Evolutionary conservation across 2,329 filamentous ascomycete species (phyloP).

Genomic region (Verticillium dahliae): DNA sequence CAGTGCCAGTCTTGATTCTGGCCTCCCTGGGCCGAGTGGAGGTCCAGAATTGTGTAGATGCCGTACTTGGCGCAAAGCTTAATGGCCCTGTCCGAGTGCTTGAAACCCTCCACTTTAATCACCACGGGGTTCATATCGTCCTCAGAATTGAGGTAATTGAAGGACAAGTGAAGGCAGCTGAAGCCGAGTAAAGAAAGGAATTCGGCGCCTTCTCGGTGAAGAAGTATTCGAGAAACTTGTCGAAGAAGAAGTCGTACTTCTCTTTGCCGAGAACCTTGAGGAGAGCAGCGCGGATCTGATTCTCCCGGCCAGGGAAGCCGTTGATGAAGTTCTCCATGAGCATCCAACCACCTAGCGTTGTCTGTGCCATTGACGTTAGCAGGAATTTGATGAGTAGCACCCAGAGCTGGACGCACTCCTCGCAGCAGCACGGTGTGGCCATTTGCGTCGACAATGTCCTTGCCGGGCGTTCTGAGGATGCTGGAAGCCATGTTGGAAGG

Average conservation of each 20-base stretch:
- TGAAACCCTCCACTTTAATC: slow-evolving; percentile 40
- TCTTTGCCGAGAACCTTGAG: slow-evolving; percentile 45
- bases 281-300: slow-evolving; percentile 47
- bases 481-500: slow-evolving; percentile 1
- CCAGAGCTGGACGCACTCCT: slow-evolving; percentile 9
- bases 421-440: slow-evolving; percentile 38
- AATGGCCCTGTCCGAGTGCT: slow-evolving; percentile 40
- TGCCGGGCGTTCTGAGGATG: slow-evolving; percentile 8
- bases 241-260: slow-evolving; percentile 55
- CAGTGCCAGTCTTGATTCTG: slow-evolving; percentile 44
- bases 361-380: slow-evolving; percentile 7
- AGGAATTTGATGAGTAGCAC: not conserved
- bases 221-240: slow-evolving; percentile 49
- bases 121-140: slow-evolving; percentile 43
- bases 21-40: slow-evolving; percentile 36
- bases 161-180: slow-evolving; percentile 53
- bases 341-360: slow-evolving; percentile 23
- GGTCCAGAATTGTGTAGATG: slow-evolving; percentile 37
- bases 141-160: slow-evolving; percentile 54
- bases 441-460: slow-evolving; percentile 33
- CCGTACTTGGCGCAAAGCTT: slow-evolving; percentile 34
- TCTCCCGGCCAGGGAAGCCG: slow-evolving; percentile 53
- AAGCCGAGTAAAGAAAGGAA: slow-evolving; percentile 49
- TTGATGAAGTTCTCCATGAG: slow-evolving; percentile 58
- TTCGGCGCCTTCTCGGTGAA: slow-evolving; percentile 49